phyloP scores from a whole-genome alignment of 163 green algal genomes.

The Scenedesmus sp. region DNA sequence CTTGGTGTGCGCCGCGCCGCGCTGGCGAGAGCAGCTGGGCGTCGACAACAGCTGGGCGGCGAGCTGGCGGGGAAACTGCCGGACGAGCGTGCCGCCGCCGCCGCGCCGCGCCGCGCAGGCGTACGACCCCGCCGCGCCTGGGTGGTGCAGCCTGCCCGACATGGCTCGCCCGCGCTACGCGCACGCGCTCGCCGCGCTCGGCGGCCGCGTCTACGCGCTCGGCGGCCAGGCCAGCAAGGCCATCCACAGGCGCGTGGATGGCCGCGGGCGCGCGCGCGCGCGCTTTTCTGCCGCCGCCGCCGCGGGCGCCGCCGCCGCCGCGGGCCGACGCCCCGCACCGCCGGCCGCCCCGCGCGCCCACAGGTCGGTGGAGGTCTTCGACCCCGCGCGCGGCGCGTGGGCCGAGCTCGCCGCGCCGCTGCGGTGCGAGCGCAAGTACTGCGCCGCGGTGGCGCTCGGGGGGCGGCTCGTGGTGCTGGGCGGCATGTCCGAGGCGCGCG shows the following conservation, averaged over 20 bases:
- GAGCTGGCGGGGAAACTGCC: too few species aligned
- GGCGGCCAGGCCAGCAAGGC: conserved; percentile 51
- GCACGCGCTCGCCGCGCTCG: conserved; percentile 48
- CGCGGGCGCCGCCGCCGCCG: too few species aligned
- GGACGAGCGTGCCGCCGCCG: background rate
- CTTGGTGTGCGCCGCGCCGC: too few species aligned
- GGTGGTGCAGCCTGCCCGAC: conserved; percentile 39
- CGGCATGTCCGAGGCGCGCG: conserved; percentile 56
- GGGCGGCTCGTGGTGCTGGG: conserved; percentile 64
- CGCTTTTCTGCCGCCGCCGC: background rate
- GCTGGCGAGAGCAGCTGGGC: too few species aligned
- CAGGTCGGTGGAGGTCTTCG: conserved; percentile 37
- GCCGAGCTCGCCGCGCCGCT: background rate
- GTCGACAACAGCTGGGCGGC: too few species aligned
- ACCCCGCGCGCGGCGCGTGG: conserved; percentile 29
- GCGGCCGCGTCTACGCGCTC: conserved; percentile 52
- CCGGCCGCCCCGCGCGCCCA: background rate
- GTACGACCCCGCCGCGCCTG: conserved; percentile 19
- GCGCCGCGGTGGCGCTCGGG: conserved; percentile 45
- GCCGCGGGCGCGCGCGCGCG: background rate
- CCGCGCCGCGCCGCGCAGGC: conserved; percentile 32
- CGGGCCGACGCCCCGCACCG: too few species aligned
- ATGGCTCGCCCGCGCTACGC: conserved; percentile 50
- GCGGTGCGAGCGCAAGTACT: conserved; percentile 41
- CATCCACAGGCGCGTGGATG: conserved; percentile 43